Conservation (phyloP, 78 protist species). For the Dictyostelium brefeldianum region DNA sequence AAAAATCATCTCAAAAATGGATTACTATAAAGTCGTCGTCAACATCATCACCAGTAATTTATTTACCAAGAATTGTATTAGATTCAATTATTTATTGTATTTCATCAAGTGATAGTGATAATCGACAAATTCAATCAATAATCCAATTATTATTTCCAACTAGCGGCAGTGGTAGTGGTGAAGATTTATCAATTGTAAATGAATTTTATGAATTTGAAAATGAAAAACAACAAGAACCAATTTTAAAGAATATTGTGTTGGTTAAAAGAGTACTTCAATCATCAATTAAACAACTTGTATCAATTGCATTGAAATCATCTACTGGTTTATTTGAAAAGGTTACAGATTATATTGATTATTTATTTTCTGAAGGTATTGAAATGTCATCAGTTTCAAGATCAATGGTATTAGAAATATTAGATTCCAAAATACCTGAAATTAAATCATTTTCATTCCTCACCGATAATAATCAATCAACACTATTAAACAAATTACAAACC, state of each 20-base stretch:
- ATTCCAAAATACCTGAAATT: neutral
- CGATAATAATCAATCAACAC: neutral
- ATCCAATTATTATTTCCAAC: neutral
- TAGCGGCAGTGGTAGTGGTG: neutral
- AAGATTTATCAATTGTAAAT: neutral
- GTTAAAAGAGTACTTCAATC: neutral
- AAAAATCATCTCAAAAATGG: conserved; percentile 15
- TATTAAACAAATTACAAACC: neutral
- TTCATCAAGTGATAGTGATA: neutral
- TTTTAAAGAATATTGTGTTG: neutral
- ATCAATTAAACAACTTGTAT: neutral
- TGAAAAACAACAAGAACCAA: neutral
- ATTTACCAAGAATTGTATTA: conserved; percentile 15
- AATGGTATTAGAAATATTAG: neutral
- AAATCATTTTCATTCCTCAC: neutral
- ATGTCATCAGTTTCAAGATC: neutral
- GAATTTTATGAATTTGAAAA: neutral
- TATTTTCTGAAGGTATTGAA: neutral
- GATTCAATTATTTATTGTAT: conserved; percentile 24
- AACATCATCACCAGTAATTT: neutral
- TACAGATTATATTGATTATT: neutral
- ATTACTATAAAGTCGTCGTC: neutral
- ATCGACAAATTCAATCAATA: neutral
- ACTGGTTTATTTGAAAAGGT: neutral
- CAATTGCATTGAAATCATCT: neutral